A percentile compares a stretch with the other conserved stretches of the same genome.
phyloP scores from a whole-genome alignment of 148 eudicot genomes.

The Amaranthus hypochondriacus region DNA sequence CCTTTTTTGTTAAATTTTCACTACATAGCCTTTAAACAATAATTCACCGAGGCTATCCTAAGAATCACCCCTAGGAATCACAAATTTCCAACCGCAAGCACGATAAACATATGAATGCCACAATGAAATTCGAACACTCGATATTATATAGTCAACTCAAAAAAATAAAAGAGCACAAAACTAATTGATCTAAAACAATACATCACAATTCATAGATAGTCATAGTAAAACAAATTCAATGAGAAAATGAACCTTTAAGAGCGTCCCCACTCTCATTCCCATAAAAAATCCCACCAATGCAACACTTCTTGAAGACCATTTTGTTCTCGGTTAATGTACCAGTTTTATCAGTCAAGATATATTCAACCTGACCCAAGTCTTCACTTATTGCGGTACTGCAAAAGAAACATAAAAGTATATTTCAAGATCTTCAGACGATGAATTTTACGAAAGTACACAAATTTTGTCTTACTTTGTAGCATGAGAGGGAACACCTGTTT shows the following conservation, averaged over 20 bases:
- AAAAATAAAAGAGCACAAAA: background rate
- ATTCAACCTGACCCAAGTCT: slow-evolving; percentile 99
- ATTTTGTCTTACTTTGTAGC: slow-evolving; percentile 72
- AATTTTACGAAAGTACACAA: background rate
- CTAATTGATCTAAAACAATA: background rate
- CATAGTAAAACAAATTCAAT: background rate
- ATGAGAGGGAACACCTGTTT: slow-evolving; percentile 72
- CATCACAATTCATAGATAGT: background rate
- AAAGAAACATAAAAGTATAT: slow-evolving; percentile 25
- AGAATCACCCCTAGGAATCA: no score
- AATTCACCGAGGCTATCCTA: no score
- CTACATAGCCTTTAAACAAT: no score
- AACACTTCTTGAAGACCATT: slow-evolving; percentile 92
- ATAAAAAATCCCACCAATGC: slow-evolving; percentile 64
- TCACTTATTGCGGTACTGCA: slow-evolving; percentile 99
- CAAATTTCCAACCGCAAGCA: background rate
- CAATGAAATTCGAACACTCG: background rate
- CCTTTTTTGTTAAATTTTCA: no score
- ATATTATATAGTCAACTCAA: background rate
- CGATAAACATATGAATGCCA: background rate
- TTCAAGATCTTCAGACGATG: background rate
- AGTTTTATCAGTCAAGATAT: slow-evolving; percentile 96
- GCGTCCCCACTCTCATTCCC: slow-evolving; percentile 96
- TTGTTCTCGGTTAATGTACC: slow-evolving; percentile 94
- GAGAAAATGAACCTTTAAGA: slow-evolving; percentile 58